These are phyloP conservation scores for Diplodia sapinea DNA, from an alignment of 2,329 filamentous ascomycete species.

Conservation along the genomic window DNA sequence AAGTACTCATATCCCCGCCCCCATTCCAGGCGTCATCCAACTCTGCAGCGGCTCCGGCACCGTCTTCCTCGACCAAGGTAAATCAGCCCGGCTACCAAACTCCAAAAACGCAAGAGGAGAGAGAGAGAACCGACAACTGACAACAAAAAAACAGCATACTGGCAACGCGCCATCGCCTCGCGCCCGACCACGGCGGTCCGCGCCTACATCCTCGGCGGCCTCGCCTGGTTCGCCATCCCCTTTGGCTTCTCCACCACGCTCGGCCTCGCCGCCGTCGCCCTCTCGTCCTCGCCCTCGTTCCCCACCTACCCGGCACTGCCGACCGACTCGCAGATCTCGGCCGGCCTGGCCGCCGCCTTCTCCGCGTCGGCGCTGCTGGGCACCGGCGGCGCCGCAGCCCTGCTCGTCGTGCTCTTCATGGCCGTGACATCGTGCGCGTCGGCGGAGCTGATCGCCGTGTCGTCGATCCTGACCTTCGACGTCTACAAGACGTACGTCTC, in stretches of 20 bases:
- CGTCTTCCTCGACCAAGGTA: slow-evolving; percentile 46
- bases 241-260: slow-evolving; percentile 61
- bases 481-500: slow-evolving; percentile 61
- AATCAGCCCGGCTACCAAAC: background rate
- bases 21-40: slow-evolving; percentile 47
- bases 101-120: too few species aligned
- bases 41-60: slow-evolving; percentile 45
- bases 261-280: slow-evolving; percentile 55
- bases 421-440: slow-evolving; percentile 56
- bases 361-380: slow-evolving; percentile 48
- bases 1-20: too few species aligned
- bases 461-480: slow-evolving; percentile 61
- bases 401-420: slow-evolving; percentile 50
- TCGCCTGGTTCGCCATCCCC: slow-evolving; percentile 62
- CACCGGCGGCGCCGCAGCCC: slow-evolving; percentile 44
- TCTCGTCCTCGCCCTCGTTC: slow-evolving; percentile 57
- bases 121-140: too few species aligned
- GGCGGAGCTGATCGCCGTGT: slow-evolving; percentile 60
- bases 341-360: slow-evolving; percentile 49
- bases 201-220: slow-evolving; percentile 59
- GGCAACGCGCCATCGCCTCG: slow-evolving; percentile 60
- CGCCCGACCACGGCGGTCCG: slow-evolving; percentile 55
- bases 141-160: slow-evolving; percentile 48
- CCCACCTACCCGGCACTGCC: slow-evolving; percentile 57
- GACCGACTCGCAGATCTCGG: slow-evolving; percentile 45